Percentiles rank a stretch among this genome's conserved stretches.
Conservation (phyloP, 345 rosid species). For the Conringia planisiliqua region DNA sequence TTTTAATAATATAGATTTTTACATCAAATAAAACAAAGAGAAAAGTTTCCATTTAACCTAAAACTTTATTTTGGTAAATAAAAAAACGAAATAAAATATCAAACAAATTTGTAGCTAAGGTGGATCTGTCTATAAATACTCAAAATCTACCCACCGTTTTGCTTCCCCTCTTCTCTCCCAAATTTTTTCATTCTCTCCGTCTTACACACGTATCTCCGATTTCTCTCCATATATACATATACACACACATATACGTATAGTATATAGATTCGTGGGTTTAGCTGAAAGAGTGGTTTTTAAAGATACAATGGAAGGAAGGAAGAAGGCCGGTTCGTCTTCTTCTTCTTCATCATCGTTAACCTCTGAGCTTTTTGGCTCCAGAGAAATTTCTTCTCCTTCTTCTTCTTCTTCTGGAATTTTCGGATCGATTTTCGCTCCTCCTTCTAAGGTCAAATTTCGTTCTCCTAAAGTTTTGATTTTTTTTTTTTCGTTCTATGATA, state of each 20-base stretch:
- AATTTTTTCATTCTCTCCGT: background rate
- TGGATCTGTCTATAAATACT: constrained; percentile 7
- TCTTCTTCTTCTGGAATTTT: constrained; percentile 55
- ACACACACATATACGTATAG: background rate
- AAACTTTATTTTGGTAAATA: background rate
- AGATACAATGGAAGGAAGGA: constrained; percentile 52
- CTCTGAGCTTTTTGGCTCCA: constrained; percentile 67
- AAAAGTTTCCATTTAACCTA: background rate
- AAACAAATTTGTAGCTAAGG: background rate
- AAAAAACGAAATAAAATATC: background rate
- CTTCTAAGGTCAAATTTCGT: constrained; percentile 43
- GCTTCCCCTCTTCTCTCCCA: constrained; percentile 16
- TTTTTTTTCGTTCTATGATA: background rate
- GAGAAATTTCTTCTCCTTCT: constrained; percentile 33
- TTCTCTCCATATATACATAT: background rate
- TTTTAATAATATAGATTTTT: too few species aligned
- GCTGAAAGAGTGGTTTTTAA: constrained; percentile 13
- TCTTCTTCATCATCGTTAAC: constrained; percentile 48
- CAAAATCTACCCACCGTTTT: background rate
- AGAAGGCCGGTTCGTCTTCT: constrained; percentile 35
- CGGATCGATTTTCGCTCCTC: constrained; percentile 60
- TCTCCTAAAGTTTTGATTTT: background rate
- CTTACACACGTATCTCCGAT: background rate
- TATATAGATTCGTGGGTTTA: constrained; percentile 19
- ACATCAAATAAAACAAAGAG: too few species aligned